Evolutionary conservation across 225 moss, liverwort and hornwort genomes (phyloP).

Genomic region (Lunularia cruciata): DNA sequence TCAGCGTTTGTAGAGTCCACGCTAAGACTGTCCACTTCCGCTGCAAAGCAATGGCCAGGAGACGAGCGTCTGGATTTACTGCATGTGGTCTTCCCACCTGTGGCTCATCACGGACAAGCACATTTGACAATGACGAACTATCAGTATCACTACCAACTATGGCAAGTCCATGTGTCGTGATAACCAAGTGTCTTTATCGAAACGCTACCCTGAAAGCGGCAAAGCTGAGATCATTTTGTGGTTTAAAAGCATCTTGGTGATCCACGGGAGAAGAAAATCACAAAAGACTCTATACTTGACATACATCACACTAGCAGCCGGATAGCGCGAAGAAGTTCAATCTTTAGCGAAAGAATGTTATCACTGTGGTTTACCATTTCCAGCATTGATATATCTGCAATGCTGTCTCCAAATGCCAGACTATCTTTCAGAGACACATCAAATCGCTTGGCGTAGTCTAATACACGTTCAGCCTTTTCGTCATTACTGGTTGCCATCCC

Average conservation of each 20-base stretch:
- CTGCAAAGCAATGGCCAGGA: slow-evolving; percentile 37
- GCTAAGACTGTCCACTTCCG: slow-evolving; percentile 43
- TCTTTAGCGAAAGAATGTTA: too few relatives aligned
- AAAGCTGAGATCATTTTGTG: too few relatives aligned
- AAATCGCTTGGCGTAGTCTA: slow-evolving; percentile 39
- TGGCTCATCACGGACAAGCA: neutral
- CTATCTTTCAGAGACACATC: slow-evolving; percentile 43
- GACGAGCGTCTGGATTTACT: slow-evolving; percentile 50
- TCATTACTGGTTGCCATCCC: slow-evolving; percentile 41
- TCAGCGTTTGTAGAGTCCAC: slow-evolving; percentile 22
- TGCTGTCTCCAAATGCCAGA: slow-evolving; percentile 52
- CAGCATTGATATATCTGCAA: slow-evolving; percentile 48
- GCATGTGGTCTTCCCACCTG: slow-evolving; percentile 49
- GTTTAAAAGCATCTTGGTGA: too few relatives aligned
- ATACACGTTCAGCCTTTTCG: slow-evolving; percentile 44
- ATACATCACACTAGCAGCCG: too few relatives aligned
- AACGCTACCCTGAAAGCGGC: too few relatives aligned
- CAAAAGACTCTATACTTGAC: too few relatives aligned
- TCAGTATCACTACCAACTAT: neutral
- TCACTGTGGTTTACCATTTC: slow-evolving; percentile 27
- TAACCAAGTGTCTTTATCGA: too few relatives aligned
- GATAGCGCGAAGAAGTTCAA: too few relatives aligned
- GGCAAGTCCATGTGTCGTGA: neutral
- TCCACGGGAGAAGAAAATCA: neutral
- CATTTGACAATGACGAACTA: neutral